These are phyloP conservation scores for Tremella yokohamensis DNA, from an alignment of 768 basidiomycete species.

Conservation along the genomic window DNA sequence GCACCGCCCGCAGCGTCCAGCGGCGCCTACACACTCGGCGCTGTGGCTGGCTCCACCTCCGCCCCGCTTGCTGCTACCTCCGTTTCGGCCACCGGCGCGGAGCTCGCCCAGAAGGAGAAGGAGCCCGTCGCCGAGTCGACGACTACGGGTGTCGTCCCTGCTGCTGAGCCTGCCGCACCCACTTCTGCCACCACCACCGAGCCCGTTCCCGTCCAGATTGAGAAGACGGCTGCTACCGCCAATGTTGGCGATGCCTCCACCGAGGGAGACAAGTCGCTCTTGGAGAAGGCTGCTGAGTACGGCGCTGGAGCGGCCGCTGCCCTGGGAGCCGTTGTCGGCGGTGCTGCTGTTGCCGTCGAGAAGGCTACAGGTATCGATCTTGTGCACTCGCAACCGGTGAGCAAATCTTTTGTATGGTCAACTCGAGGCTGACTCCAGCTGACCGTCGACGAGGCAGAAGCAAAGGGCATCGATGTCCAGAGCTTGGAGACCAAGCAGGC, in stretches of 20 bases:
- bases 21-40: slow-evolving; percentile 5
- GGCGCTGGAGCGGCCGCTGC: slow-evolving; percentile 37
- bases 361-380: slow-evolving; percentile 47
- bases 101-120: background rate
- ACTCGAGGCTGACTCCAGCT: slow-evolving; percentile 27
- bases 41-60: slow-evolving; percentile 6
- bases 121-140: slow-evolving; percentile 9
- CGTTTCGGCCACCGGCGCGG: background rate
- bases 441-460: slow-evolving; percentile 45
- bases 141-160: background rate
- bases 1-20: slow-evolving; percentile 30
- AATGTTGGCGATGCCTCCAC: slow-evolving; percentile 35
- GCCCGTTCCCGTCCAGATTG: slow-evolving; percentile 26
- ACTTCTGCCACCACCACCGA: slow-evolving; percentile 10
- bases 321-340: slow-evolving; percentile 31
- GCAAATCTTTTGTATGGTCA: slow-evolving; percentile 11
- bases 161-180: slow-evolving; percentile 1
- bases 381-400: slow-evolving; percentile 40
- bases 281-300: slow-evolving; percentile 30
- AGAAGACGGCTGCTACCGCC: slow-evolving; percentile 35
- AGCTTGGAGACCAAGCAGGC: slow-evolving; percentile 31
- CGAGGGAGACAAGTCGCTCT: slow-evolving; percentile 16
- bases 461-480: slow-evolving; percentile 41
- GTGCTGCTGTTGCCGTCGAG: slow-evolving; percentile 37
- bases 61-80: background rate